Evolutionary conservation across 1,284 basidiomycete genomes (phyloP), one percentile per base, ranked within the genome.

Genomic region (Trichosporon asahii): DNA sequence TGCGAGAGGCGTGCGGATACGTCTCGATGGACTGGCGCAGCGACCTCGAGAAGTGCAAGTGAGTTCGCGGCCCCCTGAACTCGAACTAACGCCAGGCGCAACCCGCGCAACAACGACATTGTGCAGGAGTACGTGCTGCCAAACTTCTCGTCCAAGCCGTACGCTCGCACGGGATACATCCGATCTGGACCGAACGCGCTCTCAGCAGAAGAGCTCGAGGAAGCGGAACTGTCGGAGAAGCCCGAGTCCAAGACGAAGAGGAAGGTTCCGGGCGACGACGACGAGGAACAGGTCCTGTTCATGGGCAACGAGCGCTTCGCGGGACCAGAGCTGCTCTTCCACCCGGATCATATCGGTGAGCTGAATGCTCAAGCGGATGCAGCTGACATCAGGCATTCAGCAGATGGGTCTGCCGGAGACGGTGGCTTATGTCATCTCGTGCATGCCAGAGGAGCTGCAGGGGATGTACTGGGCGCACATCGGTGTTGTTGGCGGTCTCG

Each of bases 381-480:
- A n/a, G n/a, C n/a, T 72, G 33, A 72, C 60, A 2, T 8, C 31
- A 82, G 93, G 93, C 4, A 83, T 98, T 55, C 87, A 90, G 12
- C 94, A 97, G 79, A 86, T 87, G 21, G 93, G 94, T 0, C 84
- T 98, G 18, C 86, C 93, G 27, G 87, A 88, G 68, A 89, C 90
- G 5, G 88, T 97, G 68, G 90, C 90, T 40, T 79, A 88, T 69
- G 90, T 90, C 68, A 94, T 98, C 78, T 85, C 87, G 0, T 83
- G 87, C 37, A 87, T 95, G 71, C 91, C 91, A 0, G 85, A 87
- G 65, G 92, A 94, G 76, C 77, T 95, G 40, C 92, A 90, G 75
- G 94, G 92, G 29, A 89, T 97, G 89, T 94, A 94, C 82, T 98
- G 94, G 94, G 89, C 89, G 46, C 94, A 98, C 80, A 94, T 98